Percentiles rank a stretch among this genome's conserved stretches.
Conservation (phyloP, 106 monocot genomes). For the Dendrobium nobile region DNA sequence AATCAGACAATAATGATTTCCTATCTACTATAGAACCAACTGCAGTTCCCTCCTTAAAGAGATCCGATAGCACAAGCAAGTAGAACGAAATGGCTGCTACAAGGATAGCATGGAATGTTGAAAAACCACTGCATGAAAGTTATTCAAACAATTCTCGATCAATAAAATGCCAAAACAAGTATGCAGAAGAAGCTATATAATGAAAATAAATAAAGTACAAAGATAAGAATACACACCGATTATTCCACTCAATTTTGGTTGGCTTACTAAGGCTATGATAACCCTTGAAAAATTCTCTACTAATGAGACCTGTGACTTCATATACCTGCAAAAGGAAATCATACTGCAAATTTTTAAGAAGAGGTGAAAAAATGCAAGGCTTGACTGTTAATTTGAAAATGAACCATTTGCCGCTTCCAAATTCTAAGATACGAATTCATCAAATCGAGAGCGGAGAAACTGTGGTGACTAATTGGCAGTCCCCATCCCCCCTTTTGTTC, state of each 20-base stretch:
- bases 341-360: not conserved
- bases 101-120: constrained; percentile 79
- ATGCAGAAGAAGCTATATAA: not conserved
- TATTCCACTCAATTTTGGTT: constrained; percentile 77
- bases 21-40: constrained; percentile 32
- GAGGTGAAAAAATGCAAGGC: not conserved
- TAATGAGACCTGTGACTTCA: constrained; percentile 40
- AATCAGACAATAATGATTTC: constrained; percentile 58
- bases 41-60: constrained; percentile 44
- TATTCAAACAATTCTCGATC: not conserved
- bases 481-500: not conserved
- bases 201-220: not conserved
- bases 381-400: not conserved
- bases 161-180: not conserved
- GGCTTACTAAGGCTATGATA: constrained; percentile 37
- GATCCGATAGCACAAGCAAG: constrained; percentile 60
- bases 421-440: not conserved
- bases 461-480: not conserved
- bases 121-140: constrained; percentile 58
- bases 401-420: not conserved
- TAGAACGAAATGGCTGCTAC: constrained; percentile 69
- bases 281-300: constrained; percentile 36
- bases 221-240: constrained; percentile 28
- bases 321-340: constrained; percentile 42
- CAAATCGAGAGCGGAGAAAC: not conserved